Percentiles rank a stretch among this genome's conserved stretches.
Conservation (phyloP, 2,329 filamentous ascomycete species). For the Diplodia sapinea region DNA sequence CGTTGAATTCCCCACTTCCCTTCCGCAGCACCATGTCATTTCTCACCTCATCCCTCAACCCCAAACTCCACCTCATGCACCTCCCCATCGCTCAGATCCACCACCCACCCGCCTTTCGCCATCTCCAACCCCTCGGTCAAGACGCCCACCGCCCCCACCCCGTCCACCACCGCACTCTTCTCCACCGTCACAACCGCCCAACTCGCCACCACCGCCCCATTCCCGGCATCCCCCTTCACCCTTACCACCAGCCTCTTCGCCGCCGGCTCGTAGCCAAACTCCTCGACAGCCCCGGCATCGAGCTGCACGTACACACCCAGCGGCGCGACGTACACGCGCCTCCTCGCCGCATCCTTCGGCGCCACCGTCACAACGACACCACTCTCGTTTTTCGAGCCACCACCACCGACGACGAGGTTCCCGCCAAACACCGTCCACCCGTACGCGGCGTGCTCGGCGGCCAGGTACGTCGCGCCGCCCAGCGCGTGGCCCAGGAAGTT, state of each 20-base stretch:
- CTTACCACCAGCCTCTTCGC: conserved; percentile 32
- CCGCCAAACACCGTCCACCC: conserved; percentile 61
- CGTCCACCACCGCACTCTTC: conserved; percentile 27
- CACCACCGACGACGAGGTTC: conserved; percentile 39
- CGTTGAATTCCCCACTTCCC: too few species aligned
- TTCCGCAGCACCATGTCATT: too few species aligned
- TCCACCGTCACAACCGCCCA: conserved; percentile 36
- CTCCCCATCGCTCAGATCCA: conserved; percentile 34
- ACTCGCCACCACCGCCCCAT: conserved; percentile 31
- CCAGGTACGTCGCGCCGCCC: conserved; percentile 59
- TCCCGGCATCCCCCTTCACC: conserved; percentile 32
- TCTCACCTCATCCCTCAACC: neutral
- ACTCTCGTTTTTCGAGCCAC: neutral
- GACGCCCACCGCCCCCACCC: conserved; percentile 25
- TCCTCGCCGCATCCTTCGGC: conserved; percentile 56
- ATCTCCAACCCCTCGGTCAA: conserved; percentile 32
- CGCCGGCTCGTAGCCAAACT: conserved; percentile 32
- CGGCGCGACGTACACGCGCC: conserved; percentile 55
- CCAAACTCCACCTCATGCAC: conserved; percentile 33
- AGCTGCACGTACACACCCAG: neutral
- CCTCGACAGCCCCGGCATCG: neutral
- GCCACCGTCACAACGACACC: conserved; percentile 44
- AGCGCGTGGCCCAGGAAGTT: conserved; percentile 60
- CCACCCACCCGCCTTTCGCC: conserved; percentile 35
- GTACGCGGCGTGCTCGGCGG: conserved; percentile 49